Evolutionary conservation across 345 rosid species (phyloP).

Genomic region (Psidium guajava): DNA sequence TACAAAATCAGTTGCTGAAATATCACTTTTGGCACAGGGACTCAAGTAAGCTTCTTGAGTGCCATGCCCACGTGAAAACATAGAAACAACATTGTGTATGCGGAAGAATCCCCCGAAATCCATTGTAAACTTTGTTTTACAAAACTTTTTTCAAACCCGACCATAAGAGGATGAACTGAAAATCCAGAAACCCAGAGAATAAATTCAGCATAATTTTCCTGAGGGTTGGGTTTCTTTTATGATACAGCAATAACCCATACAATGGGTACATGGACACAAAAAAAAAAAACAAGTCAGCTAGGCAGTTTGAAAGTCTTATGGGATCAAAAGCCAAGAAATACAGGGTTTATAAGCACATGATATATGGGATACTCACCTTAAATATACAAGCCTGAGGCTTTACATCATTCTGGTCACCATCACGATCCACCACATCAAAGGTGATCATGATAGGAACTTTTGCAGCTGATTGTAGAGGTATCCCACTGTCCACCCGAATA

Average conservation of each 20-base stretch:
- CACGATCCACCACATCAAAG: slow-evolving; percentile 83
- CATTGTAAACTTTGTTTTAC: neutral
- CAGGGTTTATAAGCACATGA: neutral
- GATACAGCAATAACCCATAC: neutral
- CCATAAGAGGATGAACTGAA: neutral
- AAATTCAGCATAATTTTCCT: neutral
- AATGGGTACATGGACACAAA: neutral
- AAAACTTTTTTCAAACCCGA: neutral
- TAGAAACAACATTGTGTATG: too few relatives aligned
- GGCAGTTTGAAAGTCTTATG: neutral
- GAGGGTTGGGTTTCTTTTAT: neutral
- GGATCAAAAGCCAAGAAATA: neutral
- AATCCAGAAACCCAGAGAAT: neutral
- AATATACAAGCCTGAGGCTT: slow-evolving; percentile 95
- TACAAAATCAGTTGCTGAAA: neutral
- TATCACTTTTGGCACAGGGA: neutral
- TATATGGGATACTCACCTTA: slow-evolving; percentile 39
- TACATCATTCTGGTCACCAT: slow-evolving; percentile 47
- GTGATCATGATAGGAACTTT: slow-evolving; percentile 96
- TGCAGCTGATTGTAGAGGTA: slow-evolving; percentile 96
- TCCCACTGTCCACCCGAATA: slow-evolving; percentile 86
- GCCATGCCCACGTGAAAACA: neutral
- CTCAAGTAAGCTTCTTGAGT: neutral
- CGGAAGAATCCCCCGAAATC: neutral
- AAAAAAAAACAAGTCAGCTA: neutral